phyloP scores from a whole-genome alignment of 176 grass and related monocot species.

The Themeda triandra region DNA sequence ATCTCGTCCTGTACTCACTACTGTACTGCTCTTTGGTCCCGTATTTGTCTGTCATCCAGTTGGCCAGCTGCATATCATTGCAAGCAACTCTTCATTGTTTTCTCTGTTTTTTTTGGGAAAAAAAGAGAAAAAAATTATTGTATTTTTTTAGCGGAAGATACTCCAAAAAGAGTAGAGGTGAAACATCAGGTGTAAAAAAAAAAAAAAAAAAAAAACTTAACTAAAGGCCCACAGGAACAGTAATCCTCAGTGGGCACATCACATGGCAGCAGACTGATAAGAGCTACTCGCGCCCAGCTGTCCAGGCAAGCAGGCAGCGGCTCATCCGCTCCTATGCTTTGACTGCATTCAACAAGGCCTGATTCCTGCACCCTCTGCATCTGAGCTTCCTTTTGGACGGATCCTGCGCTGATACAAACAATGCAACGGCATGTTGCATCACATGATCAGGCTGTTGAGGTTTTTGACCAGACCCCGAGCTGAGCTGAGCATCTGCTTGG shows the following conservation, averaged over 20 bases:
- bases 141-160: no score
- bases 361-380: not conserved
- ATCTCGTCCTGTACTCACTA: not conserved
- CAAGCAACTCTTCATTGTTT: not conserved
- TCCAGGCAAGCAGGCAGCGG: no score
- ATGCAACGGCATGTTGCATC: constrained; percentile 4
- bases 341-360: not conserved
- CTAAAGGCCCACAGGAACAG: not conserved
- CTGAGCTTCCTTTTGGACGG: not conserved
- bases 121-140: no score
- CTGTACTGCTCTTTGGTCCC: constrained; percentile 13
- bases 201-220: no score
- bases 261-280: not conserved
- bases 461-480: no score
- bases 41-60: constrained; percentile 17
- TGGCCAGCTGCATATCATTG: constrained; percentile 16
- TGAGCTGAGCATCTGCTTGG: no score
- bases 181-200: not conserved
- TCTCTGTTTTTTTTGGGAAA: no score
- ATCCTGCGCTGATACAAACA: not conserved
- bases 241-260: not conserved
- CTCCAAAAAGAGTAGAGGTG: no score
- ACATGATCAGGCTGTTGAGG: not conserved
- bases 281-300: not conserved
- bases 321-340: not conserved